A percentile compares a stretch with the other conserved stretches of the same genome.
Evolutionary conservation across 192 early-diverging fungal species (phyloP).

Genomic region (Backusella mclennaniae): DNA sequence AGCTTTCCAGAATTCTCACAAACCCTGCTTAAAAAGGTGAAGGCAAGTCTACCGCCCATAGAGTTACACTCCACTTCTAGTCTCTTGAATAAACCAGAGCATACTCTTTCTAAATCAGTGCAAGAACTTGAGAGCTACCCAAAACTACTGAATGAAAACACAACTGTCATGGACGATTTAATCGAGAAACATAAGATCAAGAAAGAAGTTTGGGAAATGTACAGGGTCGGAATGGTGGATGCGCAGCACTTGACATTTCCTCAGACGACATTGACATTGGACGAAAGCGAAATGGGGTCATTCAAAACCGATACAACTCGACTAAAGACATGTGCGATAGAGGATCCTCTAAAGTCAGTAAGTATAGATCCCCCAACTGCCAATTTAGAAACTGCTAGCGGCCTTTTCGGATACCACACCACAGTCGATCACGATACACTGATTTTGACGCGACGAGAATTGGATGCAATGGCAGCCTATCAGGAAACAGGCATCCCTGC

Average conservation of each 20-base stretch:
- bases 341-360: conserved; percentile 33
- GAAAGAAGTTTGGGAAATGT: conserved; percentile 16
- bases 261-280: conserved; percentile 27
- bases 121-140: conserved; percentile 38
- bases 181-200: conserved; percentile 18
- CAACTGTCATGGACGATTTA: conserved; percentile 39
- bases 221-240: conserved; percentile 44
- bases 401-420: conserved; percentile 66
- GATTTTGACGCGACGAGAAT: conserved; percentile 60
- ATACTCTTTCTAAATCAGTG: conserved; percentile 33
- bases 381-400: conserved; percentile 18
- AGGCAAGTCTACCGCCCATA: conserved; percentile 13
- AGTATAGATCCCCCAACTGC: conserved; percentile 51
- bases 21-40: conserved; percentile 40
- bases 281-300: background rate
- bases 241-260: conserved; percentile 36
- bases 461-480: conserved; percentile 66
- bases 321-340: conserved; percentile 45
- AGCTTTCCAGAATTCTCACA: conserved; percentile 54
- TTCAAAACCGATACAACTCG: conserved; percentile 43
- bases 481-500: conserved; percentile 63
- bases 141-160: conserved; percentile 33
- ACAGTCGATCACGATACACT: conserved; percentile 39
- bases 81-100: conserved; percentile 17
- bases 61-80: conserved; percentile 40